Evolutionary conservation across 257 asterid species (phyloP), one percentile per base, ranked within the genome.

Genomic region (Ligustrum vulgare): DNA sequence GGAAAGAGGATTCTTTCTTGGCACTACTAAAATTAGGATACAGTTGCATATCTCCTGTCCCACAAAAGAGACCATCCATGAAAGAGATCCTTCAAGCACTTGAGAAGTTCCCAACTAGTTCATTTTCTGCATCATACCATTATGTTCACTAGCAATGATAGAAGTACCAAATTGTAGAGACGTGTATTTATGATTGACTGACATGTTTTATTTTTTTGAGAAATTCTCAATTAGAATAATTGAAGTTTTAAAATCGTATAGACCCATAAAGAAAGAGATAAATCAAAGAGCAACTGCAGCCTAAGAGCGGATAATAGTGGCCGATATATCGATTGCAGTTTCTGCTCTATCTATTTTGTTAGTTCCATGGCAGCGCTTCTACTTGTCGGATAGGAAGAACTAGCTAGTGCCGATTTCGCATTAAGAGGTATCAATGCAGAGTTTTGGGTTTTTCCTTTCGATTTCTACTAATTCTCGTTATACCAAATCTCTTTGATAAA

Each of bases 41-140:
- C 58, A 79, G 66, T 72, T 93, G 97, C 82, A 80, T 94, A 69
- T 88, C 93, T 5, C 84, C 94, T 0, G 80, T 75, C 63, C 94
- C 98, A 9, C 99, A 92, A n/a, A 92, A 88, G 89, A 92, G 98
- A 87, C 97, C 99, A 32, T 74, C 89, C 2, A 91, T 91, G 94
- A 94, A 89, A 80, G 99, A 94, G 33, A 87, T 81, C 20, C 84
- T 94, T n/a, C 99, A 94, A 75, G 93, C 87, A 36, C 88, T 94
- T 7, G 99, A 94, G 3, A 94, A 78, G 80, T 89, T 92, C 69
- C 96, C 97, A 47, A 65, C 82, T 34, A 49, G 70, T 68, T 80
- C 82, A 73, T 72, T 79, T 66, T 71, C 80, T 45, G 78, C 90
- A 12, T 54, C 85, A 37, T 70, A 72, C 31, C 80, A 72, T 86